Conservation (phyloP, 345 rosid genomes). For the Boechera divaricarpa region DNA sequence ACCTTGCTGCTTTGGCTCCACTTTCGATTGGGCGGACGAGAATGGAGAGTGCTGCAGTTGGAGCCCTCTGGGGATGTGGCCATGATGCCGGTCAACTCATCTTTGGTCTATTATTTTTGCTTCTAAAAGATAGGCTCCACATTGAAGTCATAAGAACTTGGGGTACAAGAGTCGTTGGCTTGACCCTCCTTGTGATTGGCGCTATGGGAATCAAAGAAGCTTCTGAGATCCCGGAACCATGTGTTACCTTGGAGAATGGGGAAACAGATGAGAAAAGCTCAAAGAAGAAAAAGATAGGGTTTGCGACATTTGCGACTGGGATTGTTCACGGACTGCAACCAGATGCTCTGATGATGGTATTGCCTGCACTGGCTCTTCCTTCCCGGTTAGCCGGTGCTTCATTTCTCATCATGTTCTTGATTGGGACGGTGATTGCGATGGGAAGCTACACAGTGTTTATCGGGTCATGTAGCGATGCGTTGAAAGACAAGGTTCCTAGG, state of each 20-base stretch:
- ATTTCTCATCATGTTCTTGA: conserved; percentile 83
- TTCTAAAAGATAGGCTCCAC: conserved; percentile 84
- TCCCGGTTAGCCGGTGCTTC: conserved; percentile 91
- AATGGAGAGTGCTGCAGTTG: conserved; percentile 91
- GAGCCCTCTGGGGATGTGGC: conserved; percentile 99
- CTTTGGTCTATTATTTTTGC: conserved; percentile 76
- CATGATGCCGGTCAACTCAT: conserved; percentile 95
- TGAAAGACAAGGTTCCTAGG: conserved; percentile 86
- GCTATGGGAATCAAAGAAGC: conserved; percentile 91
- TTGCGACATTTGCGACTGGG: conserved; percentile 96
- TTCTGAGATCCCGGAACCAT: conserved; percentile 77
- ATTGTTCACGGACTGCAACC: conserved; percentile 95
- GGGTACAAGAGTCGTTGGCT: conserved; percentile 93
- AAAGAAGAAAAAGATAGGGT: conserved; percentile 83
- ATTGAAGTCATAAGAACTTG: conserved; percentile 84
- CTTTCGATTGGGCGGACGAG: conserved; percentile 87
- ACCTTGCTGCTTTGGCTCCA: conserved; percentile 97
- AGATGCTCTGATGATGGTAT: conserved; percentile 94
- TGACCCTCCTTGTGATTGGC: conserved; percentile 82
- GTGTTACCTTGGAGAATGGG: conserved; percentile 69
- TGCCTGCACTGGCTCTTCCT: conserved; percentile 96
- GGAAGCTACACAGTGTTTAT: conserved; percentile 94
- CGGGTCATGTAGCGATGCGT: conserved; percentile 86
- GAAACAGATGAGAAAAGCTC: conserved; percentile 65
- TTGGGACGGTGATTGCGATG: conserved; percentile 94